A percentile compares a stretch with the other conserved stretches of the same genome.
Evolutionary conservation across 352 stramenopile species (phyloP).

Genomic region (Phytopythium aichiense): DNA sequence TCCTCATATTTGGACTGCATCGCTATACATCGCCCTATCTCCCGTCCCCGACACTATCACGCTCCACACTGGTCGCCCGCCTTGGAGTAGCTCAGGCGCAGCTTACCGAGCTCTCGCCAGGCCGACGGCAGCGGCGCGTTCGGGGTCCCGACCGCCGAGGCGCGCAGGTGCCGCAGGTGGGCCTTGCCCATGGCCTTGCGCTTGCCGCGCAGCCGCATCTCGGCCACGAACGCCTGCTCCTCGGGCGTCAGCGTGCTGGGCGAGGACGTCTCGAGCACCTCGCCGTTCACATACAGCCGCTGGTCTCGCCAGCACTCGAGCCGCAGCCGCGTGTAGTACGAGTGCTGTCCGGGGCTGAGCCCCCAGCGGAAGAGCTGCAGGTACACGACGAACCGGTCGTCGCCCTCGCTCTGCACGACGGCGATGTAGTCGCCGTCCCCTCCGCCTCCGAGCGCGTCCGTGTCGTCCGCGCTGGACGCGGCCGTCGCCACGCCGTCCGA

Average conservation of each 20-base stretch:
- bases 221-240: constrained; percentile 34
- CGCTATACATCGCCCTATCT: too few relatives aligned
- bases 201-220: constrained; percentile 51
- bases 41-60: too few relatives aligned
- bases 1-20: background rate
- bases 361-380: constrained; percentile 49
- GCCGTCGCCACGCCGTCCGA: constrained; percentile 40
- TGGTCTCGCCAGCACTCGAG: constrained; percentile 38
- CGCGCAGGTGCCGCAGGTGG: constrained; percentile 13
- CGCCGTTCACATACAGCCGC: constrained; percentile 38
- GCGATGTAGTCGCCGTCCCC: constrained; percentile 56
- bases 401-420: constrained; percentile 41
- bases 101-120: constrained; percentile 31
- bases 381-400: constrained; percentile 38
- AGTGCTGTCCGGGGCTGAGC: constrained; percentile 17
- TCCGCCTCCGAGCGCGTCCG: constrained; percentile 7
- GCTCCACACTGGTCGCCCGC: background rate
- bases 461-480: background rate
- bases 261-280: constrained; percentile 34
- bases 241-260: constrained; percentile 26
- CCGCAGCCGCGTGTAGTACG: constrained; percentile 39
- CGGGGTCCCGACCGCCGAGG: background rate
- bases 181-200: constrained; percentile 30
- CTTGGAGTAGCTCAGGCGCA: constrained; percentile 32
- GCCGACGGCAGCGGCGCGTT: background rate